phyloP scores from a whole-genome alignment of 1,139 yeast species.

The Debaryomycetaceae sp. region DNA sequence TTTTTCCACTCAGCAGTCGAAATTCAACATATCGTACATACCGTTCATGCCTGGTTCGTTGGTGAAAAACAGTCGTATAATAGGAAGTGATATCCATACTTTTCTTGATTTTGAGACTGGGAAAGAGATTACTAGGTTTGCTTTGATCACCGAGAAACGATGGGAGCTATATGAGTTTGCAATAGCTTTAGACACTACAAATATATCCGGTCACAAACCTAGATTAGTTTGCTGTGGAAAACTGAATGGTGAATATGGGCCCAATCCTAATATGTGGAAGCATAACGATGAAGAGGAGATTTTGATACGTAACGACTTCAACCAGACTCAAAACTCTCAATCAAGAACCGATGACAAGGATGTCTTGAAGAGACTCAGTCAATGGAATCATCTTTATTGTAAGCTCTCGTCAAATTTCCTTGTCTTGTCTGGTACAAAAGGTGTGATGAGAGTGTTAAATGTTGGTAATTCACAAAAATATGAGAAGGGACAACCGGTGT shows the following conservation, averaged over 20 bases:
- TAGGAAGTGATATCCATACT: constrained; percentile 61
- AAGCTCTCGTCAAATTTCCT: constrained; percentile 58
- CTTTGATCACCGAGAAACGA: constrained; percentile 58
- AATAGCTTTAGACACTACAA: constrained; percentile 12
- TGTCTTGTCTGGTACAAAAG: constrained; percentile 71
- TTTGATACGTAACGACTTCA: constrained; percentile 33
- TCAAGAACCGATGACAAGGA: constrained; percentile 16
- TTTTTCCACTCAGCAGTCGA: constrained; percentile 60
- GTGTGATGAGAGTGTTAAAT: constrained; percentile 65
- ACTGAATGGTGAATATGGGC: constrained; percentile 65
- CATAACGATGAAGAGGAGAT: constrained; percentile 23
- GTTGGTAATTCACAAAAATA: constrained; percentile 28
- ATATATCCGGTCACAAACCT: constrained; percentile 40
- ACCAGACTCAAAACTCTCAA: constrained; percentile 11
- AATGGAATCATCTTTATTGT: constrained; percentile 69
- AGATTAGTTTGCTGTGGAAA: constrained; percentile 62
- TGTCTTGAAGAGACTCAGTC: constrained; percentile 25
- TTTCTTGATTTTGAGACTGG: constrained; percentile 24
- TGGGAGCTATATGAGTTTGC: constrained; percentile 68
- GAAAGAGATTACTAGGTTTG: constrained; percentile 58
- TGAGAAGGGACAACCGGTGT: constrained; percentile 57
- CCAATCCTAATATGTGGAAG: constrained; percentile 32
- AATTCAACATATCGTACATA: constrained; percentile 34
- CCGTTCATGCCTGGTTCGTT: constrained; percentile 39
- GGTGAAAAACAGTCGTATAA: constrained; percentile 43